Percentiles rank a stretch among this genome's conserved stretches.
phyloP scores from a whole-genome alignment of 345 rosid genomes.

The Lenwebbia sp. region DNA sequence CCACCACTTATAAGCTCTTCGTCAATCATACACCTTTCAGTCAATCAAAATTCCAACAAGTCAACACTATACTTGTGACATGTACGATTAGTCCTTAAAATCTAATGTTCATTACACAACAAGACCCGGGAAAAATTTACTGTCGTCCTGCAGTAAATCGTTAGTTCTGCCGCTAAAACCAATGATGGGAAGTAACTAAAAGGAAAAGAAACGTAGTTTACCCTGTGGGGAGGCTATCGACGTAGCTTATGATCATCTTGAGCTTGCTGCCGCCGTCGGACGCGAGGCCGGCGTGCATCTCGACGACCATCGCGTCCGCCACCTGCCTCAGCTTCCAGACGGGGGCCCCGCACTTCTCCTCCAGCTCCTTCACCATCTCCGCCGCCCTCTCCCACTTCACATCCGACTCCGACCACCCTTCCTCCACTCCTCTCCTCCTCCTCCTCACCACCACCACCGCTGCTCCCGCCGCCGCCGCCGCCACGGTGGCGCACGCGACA shows the following conservation, averaged over 20 bases:
- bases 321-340: constrained; percentile 54
- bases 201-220: background rate
- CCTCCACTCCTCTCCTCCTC: constrained; percentile 40
- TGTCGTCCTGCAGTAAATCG: background rate
- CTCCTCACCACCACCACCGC: constrained; percentile 49
- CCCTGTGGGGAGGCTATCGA: constrained; percentile 95
- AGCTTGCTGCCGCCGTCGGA: constrained; percentile 90
- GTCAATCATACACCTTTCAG: background rate
- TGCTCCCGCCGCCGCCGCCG: constrained; percentile 30
- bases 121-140: background rate
- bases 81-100: background rate
- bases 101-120: background rate
- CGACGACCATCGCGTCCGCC: constrained; percentile 83
- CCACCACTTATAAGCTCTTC: background rate
- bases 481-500: constrained; percentile 4
- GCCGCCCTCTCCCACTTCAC: constrained; percentile 51
- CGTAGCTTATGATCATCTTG: constrained; percentile 91
- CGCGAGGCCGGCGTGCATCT: constrained; percentile 92
- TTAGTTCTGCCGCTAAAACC: background rate
- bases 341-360: constrained; percentile 69
- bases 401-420: constrained; percentile 27
- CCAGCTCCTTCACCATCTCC: constrained; percentile 55
- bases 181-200: background rate
- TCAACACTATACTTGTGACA: background rate
- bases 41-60: background rate